Base-by-base conservation (phyloP, 202 grass and related monocot genomes). In the Thinopyrum obtusiflorum region DNA sequence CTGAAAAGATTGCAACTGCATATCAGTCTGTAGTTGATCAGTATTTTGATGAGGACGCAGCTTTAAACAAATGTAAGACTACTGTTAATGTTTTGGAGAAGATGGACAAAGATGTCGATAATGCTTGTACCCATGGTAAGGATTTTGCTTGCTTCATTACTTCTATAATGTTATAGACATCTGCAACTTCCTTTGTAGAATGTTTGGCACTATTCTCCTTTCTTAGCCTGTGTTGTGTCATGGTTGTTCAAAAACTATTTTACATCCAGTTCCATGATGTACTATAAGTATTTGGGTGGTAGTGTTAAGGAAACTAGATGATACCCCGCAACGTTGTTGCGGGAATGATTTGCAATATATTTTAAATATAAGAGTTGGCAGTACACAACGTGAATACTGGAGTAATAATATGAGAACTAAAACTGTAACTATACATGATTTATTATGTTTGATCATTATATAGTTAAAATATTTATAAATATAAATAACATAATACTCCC, bases 1-100 rank as follows among this genome's bases (percentile, higher is more conserved):
- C 93, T 88, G 93, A 95, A 89, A 96, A 98, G 71, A 95, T 95
- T 55, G 86, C 87, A 9, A 89, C 76, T 66, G 88, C 96, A 77
- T 95, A 92, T 70, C 91, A 98, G 80, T 85, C 73, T 79, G 84
- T 95, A 40, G 77, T 95, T 85, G 92, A 92, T 74, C 86, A 92
- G 61, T 88, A 91, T 91, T 91, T 87, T 65, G 88, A 82, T 23
- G 96, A 98, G 94, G 91, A 92, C 64, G 86, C 82, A 13, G 83
- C 93, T 62, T 92, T 98, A 82, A 92, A 90, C 46, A 98, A 92
- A 86, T 98, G 88, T 35, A 88, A 73, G 47, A 87, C 31, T 83
- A 85, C 73, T 77, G 64, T 88, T 91, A 85, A 25, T 76, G 61
- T 87, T 88, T 86, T 95, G 86, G 91, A 92, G 80, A 94, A 82